A percentile compares a stretch with the other conserved stretches of the same genome.
Evolutionary conservation across 2,329 filamentous ascomycete genomes (phyloP).

Genomic region (Penicillium psychrosexuale): DNA sequence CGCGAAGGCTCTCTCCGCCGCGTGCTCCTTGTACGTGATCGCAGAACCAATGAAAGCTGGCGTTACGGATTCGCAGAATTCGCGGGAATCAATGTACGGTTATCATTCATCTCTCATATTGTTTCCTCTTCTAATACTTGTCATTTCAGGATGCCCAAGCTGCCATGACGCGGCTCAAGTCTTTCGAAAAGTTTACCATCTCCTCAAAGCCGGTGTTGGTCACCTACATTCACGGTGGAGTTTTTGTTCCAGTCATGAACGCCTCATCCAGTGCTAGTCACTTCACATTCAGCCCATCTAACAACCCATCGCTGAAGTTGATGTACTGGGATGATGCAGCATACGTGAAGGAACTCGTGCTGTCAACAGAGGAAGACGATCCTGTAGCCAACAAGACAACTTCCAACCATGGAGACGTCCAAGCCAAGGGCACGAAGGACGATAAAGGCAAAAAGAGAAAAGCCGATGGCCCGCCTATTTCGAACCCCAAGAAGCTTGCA

Average conservation of each 20-base stretch:
- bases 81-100: conserved; percentile 59
- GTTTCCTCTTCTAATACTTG: background rate
- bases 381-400: conserved; percentile 17
- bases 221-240: conserved; percentile 77
- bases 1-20: conserved; percentile 70
- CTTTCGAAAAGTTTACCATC: conserved; percentile 73
- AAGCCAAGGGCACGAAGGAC: conserved; percentile 38
- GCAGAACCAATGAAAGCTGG: conserved; percentile 68
- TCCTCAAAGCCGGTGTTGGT: conserved; percentile 68
- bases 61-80: conserved; percentile 85
- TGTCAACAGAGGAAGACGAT: conserved; percentile 54
- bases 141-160: conserved; percentile 61
- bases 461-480: conserved; percentile 39
- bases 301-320: conserved; percentile 64
- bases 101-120: background rate
- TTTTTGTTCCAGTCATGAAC: conserved; percentile 72
- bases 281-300: conserved; percentile 68
- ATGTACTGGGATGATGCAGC: conserved; percentile 74
- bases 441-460: conserved; percentile 49
- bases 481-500: conserved; percentile 45
- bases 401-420: conserved; percentile 21
- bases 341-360: conserved; percentile 63
- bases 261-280: conserved; percentile 56
- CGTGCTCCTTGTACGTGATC: conserved; percentile 72
- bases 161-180: conserved; percentile 68